Evolutionary conservation across 805 yeast species (phyloP), one percentile per base, ranked within the genome.

Genomic region (Diddensiella santjacobensis): DNA sequence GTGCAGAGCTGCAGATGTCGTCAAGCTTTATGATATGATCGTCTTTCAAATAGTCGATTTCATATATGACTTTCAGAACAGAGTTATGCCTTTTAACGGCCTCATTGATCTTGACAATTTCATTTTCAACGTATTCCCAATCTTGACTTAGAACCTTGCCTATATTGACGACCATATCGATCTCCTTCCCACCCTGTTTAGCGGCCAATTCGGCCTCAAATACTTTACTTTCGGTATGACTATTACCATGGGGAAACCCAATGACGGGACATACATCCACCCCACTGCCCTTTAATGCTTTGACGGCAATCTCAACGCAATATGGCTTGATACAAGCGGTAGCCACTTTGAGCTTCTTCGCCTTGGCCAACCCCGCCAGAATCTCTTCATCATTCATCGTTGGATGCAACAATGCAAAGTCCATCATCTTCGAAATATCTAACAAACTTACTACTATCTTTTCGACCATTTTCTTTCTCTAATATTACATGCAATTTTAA

Each of bases 181-280:
- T 26, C 26, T 40, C 43, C 4, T 8, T n/a, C 10, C 43, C 43
- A 8, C 43, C 43, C 17, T 20, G 24, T 22, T 22, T 23, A 4
- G 43, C 43, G 5, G 43, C 43, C 10, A 15, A 17, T 23, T 33
- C 29, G 8, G 43, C 43, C 43, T 40, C 43, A 23, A 23, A 20
- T 22, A 40, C 43, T 19, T 40, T 40, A n/a, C n/a, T 18, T 22
- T 40, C 33, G 31, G 33, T 40, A 33, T 17, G 10, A 33, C 43
- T 40, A 22, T 40, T 40, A 4, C 43, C 43, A 23, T 40, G 43
- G n/a, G 43, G 43, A 33, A 40, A 40, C 18, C 43, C 43, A 40
- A 40, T 40, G 17, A 40, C 43, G 19, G 43, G 43, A 23, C 43
- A 40, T 17, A 40, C 20, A 8, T 8, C 29, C 19, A 40, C 43